Percentiles rank a stretch among this genome's conserved stretches.
Evolutionary conservation across 2,329 filamentous ascomycete genomes (phyloP).

Genomic region (Colletotrichum musicola): DNA sequence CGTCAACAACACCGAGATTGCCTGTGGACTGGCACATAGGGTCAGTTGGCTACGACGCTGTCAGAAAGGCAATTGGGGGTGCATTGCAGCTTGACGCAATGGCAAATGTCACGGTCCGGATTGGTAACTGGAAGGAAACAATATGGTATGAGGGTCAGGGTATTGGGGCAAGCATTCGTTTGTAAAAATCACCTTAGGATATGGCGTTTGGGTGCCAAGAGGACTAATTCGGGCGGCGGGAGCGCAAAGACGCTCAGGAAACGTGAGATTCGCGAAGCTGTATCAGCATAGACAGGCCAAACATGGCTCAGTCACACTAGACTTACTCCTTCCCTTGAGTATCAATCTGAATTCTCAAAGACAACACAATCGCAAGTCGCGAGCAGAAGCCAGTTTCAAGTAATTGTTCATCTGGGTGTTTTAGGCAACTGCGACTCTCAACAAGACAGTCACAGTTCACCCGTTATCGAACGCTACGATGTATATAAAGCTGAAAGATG

Average conservation of each 20-base stretch:
- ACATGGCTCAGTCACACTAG: conserved; percentile 13
- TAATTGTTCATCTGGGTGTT: too few relatives aligned
- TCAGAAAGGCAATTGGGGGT: conserved; percentile 85
- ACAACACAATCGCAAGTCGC: background rate
- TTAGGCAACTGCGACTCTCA: too few relatives aligned
- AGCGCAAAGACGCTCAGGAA: conserved; percentile 5
- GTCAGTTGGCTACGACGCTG: conserved; percentile 84
- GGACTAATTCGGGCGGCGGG: conserved; percentile 5
- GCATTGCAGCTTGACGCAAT: conserved; percentile 81
- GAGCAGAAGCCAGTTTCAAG: too few relatives aligned
- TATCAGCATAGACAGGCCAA: conserved; percentile 8
- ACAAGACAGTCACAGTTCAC: too few relatives aligned
- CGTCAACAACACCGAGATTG: conserved; percentile 78
- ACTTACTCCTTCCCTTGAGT: conserved; percentile 10
- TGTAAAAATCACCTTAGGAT: conserved; percentile 51
- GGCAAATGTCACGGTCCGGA: conserved; percentile 79
- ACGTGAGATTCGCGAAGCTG: background rate
- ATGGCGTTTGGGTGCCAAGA: conserved; percentile 15
- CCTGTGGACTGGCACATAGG: conserved; percentile 85
- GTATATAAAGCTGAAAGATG: too few relatives aligned
- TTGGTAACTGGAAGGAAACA: conserved; percentile 80
- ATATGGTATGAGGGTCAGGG: conserved; percentile 79
- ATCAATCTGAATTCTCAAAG: background rate
- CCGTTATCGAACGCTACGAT: too few relatives aligned
- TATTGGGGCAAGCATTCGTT: conserved; percentile 74